These are phyloP conservation scores for Dictyostelium intermedium DNA, from an alignment of 78 protist species.

Conservation along the genomic window DNA sequence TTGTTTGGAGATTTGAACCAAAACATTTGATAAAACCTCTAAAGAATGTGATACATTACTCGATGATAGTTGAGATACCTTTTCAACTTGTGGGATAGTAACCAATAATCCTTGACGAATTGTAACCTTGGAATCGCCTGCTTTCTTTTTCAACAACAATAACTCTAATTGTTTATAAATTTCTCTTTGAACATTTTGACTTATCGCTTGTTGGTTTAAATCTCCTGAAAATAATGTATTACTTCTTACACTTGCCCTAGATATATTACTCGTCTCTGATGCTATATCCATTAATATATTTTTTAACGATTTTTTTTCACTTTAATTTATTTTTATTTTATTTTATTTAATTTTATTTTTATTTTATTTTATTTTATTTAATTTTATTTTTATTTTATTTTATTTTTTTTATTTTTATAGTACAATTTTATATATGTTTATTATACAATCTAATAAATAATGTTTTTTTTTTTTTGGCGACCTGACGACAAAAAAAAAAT, in stretches of 20 bases:
- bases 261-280: neutral
- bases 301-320: neutral
- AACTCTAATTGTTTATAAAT: slow-evolving; percentile 56
- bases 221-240: slow-evolving; percentile 47
- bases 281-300: neutral
- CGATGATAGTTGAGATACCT: neutral
- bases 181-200: slow-evolving; percentile 41
- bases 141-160: slow-evolving; percentile 34
- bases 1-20: slow-evolving; percentile 34
- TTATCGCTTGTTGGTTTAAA: slow-evolving; percentile 54
- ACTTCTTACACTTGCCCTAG: slow-evolving; percentile 16
- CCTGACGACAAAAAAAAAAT: neutral
- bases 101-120: slow-evolving; percentile 51
- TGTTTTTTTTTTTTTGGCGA: too few species aligned
- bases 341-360: neutral
- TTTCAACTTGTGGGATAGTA: slow-evolving; percentile 51
- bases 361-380: neutral
- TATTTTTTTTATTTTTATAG: too few species aligned
- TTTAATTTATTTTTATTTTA: neutral
- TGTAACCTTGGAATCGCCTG: slow-evolving; percentile 22
- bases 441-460: too few species aligned
- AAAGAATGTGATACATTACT: slow-evolving; percentile 24
- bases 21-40: slow-evolving; percentile 53
- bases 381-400: too few species aligned
- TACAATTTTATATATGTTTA: too few species aligned